Conservation (phyloP, 257 asterid genomes). For the Plantago ovata region DNA sequence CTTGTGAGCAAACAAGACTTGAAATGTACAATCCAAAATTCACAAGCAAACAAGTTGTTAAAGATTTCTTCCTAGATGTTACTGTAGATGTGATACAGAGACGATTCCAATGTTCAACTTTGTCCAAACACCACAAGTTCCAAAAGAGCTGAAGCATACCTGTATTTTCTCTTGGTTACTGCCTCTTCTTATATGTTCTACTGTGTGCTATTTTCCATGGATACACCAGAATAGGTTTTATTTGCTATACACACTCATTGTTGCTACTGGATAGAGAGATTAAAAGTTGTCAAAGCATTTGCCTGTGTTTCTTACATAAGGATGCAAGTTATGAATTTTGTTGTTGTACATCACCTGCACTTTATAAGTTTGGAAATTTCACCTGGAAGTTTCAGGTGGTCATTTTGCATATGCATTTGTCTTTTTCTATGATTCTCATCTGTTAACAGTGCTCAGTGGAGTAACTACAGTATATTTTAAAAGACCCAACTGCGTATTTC, state of each 20-base stretch:
- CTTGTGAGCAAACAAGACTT: too few relatives aligned
- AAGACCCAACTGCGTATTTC: conserved; percentile 23
- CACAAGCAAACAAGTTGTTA: too few relatives aligned
- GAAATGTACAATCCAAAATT: too few relatives aligned
- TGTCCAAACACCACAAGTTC: too few relatives aligned
- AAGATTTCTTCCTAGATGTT: too few relatives aligned
- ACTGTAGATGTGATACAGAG: too few relatives aligned
- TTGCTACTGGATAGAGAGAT: neutral
- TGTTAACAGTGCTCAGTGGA: neutral
- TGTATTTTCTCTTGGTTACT: too few relatives aligned
- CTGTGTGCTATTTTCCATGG: too few relatives aligned
- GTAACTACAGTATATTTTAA: conserved; percentile 8
- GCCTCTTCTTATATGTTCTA: too few relatives aligned
- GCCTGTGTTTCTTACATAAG: neutral
- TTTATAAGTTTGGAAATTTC: conserved; percentile 14
- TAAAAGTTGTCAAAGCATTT: neutral
- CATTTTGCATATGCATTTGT: conserved; percentile 5
- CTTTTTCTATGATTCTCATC: conserved; percentile 13
- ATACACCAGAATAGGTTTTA: too few relatives aligned
- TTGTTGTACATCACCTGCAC: neutral
- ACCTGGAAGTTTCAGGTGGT: conserved; percentile 14
- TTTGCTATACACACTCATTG: neutral
- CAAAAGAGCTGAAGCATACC: too few relatives aligned
- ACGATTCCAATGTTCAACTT: too few relatives aligned
- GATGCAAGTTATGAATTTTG: conserved; percentile 1